Base-by-base conservation (phyloP, 2,329 filamentous ascomycete genomes). In the Metarhizium humberi region DNA sequence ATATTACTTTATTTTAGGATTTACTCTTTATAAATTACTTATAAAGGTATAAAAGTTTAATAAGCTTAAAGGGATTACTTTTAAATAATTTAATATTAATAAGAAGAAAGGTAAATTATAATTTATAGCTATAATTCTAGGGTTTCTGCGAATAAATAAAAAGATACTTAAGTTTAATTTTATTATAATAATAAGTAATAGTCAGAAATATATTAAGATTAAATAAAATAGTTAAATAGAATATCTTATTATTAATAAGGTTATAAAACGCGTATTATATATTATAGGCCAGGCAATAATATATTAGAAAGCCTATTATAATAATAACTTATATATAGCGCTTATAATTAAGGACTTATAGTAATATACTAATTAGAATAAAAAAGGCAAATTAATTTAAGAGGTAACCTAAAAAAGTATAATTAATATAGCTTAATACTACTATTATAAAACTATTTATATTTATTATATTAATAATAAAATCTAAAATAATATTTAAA, bases 31-130 rank as follows among this genome's bases (percentile, higher is more conserved):
- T 55, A 67, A 73, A 57, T 67, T 69, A 52, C 60, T 71, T 16
- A 76, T 78, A 68, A 68, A 71, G 50, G 60, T 76, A 55, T 78
- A 65, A 73, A 65, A 64, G 55, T 78, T 77, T 64, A 69, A 79
- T 60, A 66, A 70, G 36, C 58, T 76, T 0, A 74, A 75, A n/a
- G 72, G 68, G 10, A 71, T 77, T 48, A 69, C 68, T 54, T 78
- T 73, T 20, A 59, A 67, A 32, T 62, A 65, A 47, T 78, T 78
- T 58, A 63, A 78, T 57, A 72, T 78, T 47, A 73, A 78, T 58
- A 50, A 45, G n/a, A 45, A 45, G 5, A 36, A 36, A 36, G 32
- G 6, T 56, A 30, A 29, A 66, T 61, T 6, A 30, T 29, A 73
- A 55, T 74, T 77, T 56, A 64, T 76, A 20, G 69, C 60, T 13